Conservation (phyloP, 768 basidiomycete genomes). For the Amanita molliuscula region DNA sequence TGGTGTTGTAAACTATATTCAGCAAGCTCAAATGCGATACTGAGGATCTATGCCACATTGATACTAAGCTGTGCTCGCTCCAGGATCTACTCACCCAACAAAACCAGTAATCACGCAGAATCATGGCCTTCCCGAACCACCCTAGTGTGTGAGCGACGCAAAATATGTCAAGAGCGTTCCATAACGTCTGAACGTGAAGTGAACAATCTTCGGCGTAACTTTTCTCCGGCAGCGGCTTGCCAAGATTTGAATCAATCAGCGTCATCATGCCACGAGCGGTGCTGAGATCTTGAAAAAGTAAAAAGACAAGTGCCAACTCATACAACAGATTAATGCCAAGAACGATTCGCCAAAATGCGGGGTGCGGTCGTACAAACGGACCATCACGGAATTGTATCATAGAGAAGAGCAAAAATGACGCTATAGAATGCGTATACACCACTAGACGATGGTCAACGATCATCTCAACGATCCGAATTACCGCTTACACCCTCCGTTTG, state of each 20-base stretch:
- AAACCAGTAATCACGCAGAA: constrained; percentile 88
- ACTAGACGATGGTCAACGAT: constrained; percentile 23
- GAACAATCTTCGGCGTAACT: constrained; percentile 78
- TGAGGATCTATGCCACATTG: constrained; percentile 51
- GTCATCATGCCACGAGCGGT: constrained; percentile 75
- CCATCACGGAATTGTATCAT: constrained; percentile 88
- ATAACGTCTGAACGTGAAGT: constrained; percentile 49
- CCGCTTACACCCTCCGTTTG: constrained; percentile 67
- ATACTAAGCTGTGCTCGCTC: constrained; percentile 2
- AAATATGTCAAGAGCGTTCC: constrained; percentile 83
- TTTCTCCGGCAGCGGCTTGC: constrained; percentile 71
- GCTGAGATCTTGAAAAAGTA: constrained; percentile 76
- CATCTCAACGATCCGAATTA: not conserved
- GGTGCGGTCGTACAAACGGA: constrained; percentile 82
- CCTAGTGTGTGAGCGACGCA: constrained; percentile 78
- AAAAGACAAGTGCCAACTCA: constrained; percentile 72
- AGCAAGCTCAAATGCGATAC: constrained; percentile 80
- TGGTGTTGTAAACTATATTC: constrained; percentile 87
- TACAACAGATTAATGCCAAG: constrained; percentile 78
- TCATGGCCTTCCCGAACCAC: constrained; percentile 89
- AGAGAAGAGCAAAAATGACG: constrained; percentile 70
- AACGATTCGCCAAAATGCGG: constrained; percentile 75
- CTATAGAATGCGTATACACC: constrained; percentile 69
- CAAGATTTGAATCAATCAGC: constrained; percentile 62
- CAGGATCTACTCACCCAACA: constrained; percentile 57